Percentiles rank a stretch among this genome's conserved stretches.
Evolutionary conservation across 257 asterid species (phyloP).

Genomic region (Solanum sejunctum): DNA sequence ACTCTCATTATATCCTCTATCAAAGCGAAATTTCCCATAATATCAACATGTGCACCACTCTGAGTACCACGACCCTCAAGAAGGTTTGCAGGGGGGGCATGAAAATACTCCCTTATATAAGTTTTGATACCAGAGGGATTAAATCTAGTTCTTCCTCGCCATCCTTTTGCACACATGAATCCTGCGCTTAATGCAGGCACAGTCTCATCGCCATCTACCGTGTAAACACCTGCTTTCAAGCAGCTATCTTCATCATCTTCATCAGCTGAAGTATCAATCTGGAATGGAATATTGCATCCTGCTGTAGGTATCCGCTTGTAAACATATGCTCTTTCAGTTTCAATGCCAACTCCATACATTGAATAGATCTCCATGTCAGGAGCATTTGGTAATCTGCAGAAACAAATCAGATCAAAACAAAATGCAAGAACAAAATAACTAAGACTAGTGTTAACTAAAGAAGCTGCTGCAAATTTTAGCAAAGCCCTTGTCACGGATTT

Average conservation of each 20-base stretch:
- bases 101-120: conserved; percentile 56
- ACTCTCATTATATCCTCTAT: conserved; percentile 67
- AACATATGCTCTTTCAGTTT: conserved; percentile 67
- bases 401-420: neutral
- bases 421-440: neutral
- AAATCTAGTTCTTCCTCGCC: conserved; percentile 84
- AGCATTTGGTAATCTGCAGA: conserved; percentile 68
- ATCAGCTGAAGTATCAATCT: conserved; percentile 54
- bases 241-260: conserved; percentile 31
- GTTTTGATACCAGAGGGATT: conserved; percentile 65
- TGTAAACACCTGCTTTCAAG: conserved; percentile 51
- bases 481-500: neutral
- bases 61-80: conserved; percentile 87
- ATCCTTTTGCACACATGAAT: conserved; percentile 72
- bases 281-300: conserved; percentile 69
- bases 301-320: conserved; percentile 44
- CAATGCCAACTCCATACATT: conserved; percentile 70
- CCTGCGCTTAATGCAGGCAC: conserved; percentile 75
- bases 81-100: conserved; percentile 65
- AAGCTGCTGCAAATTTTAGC: neutral
- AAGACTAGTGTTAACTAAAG: neutral
- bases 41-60: conserved; percentile 87
- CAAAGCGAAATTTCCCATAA: conserved; percentile 78
- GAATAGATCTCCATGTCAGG: conserved; percentile 73
- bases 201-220: conserved; percentile 70